Base-by-base conservation (phyloP, 192 early-diverging fungal species). In the Coemansia sp. region DNA sequence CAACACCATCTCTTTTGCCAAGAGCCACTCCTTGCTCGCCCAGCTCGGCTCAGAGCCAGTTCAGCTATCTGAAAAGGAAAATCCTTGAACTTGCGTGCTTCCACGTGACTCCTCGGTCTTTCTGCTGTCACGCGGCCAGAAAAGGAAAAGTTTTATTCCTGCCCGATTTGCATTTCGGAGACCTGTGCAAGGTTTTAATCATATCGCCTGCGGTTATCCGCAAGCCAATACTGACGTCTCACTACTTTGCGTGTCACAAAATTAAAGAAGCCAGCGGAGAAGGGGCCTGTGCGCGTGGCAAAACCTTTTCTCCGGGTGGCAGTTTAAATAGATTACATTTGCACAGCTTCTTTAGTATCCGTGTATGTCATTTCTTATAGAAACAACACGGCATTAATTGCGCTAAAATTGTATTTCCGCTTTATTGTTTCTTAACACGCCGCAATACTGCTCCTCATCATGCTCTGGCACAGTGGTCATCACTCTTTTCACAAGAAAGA, bases 401-500 rank as follows among this genome's bases (percentile, higher is more conserved):
- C 32, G 32, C 32, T 35, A 35, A 35, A 35, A 35, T 35, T 35
- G 7, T 35, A 35, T 35, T 35, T 35, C 32, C 32, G 43, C 43
- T 47, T 47, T 47, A 17, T 17, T 47, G 43, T 17, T 17, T 47
- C 43, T 47, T 11, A 43, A 3, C 41, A 15, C 41, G 9, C 41
- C 21, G 56, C 12, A 23, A 22, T 27, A 9, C 14, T 41, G 9
- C 14, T 10, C 8, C 39, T 41, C 39, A 6, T 15, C 15, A 45
- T 45, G 41, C 41, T 15, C 11, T 45, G 41, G 41, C 41, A 45
- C 11, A 15, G 15, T 12, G 56, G 54, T 29, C 41, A 54, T 53
- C 52, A 14, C 45, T 43, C 32, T 23, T 56, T 27, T n/a, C 25
- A 41, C 51, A 47, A 10, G 25, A 22, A 22, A 12, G 54, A 72